phyloP scores from a whole-genome alignment of 2,329 filamentous ascomycete species.

The Beauveria bassiana region DNA sequence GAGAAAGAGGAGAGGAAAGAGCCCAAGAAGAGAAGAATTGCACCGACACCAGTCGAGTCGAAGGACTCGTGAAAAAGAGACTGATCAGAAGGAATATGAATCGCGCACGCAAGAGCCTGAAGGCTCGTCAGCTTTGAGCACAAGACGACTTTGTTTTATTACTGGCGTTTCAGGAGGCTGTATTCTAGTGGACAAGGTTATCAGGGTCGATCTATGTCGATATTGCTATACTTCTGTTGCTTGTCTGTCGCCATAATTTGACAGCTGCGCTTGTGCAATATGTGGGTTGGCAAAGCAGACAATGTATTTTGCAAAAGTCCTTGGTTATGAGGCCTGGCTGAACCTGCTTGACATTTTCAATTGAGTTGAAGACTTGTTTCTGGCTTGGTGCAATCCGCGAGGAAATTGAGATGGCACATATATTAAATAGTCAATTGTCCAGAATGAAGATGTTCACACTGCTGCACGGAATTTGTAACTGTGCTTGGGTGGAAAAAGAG shows the following conservation, averaged over 20 bases:
- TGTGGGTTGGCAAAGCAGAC: not conserved
- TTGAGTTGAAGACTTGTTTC: not conserved
- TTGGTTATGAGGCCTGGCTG: not conserved
- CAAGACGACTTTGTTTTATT: not conserved
- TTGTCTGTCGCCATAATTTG: not conserved
- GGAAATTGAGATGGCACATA: not conserved
- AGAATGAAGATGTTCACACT: too few species aligned
- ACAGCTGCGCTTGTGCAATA: not conserved
- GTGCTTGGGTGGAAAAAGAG: too few species aligned
- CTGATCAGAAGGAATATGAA: not conserved
- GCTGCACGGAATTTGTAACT: too few species aligned
- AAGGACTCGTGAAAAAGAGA: conserved; percentile 11
- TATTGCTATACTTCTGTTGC: not conserved
- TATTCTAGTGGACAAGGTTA: not conserved
- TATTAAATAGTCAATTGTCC: too few species aligned
- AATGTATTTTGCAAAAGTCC: not conserved
- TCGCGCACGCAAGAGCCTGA: not conserved
- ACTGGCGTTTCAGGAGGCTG: not conserved
- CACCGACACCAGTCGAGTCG: conserved; percentile 51
- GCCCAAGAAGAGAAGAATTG: conserved; percentile 63
- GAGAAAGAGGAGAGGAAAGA: conserved; percentile 46
- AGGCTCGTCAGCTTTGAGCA: not conserved
- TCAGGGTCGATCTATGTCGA: not conserved
- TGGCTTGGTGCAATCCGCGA: not conserved
- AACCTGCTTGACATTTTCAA: not conserved